phyloP scores from a whole-genome alignment of 345 rosid genomes.

The Turnera subulata region DNA sequence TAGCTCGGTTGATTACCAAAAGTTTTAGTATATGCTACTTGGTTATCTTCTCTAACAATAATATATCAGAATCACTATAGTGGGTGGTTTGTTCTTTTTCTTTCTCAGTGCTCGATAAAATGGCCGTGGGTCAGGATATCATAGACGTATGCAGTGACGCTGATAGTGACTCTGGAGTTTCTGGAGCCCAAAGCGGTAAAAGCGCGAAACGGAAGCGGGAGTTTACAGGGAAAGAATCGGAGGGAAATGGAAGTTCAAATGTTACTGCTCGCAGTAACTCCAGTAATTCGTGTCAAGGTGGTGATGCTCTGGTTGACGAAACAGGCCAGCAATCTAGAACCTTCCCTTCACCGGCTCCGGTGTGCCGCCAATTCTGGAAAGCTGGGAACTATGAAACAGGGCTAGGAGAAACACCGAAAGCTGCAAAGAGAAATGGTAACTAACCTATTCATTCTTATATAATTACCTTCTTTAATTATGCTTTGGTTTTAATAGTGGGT shows the following conservation, averaged over 20 bases:
- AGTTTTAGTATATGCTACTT: too few relatives aligned
- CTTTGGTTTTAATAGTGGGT: not conserved
- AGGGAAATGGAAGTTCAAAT: not conserved
- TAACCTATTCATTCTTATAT: not conserved
- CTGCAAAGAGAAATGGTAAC: conserved; percentile 5
- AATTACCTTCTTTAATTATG: not conserved
- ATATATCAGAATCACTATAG: too few relatives aligned
- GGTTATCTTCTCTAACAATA: too few relatives aligned
- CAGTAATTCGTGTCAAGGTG: not conserved
- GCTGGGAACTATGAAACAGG: conserved; percentile 11
- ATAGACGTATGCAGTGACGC: not conserved
- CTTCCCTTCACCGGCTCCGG: not conserved
- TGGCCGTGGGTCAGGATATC: too few relatives aligned
- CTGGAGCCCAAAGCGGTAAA: too few relatives aligned
- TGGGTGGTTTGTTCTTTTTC: too few relatives aligned
- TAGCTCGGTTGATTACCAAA: too few relatives aligned
- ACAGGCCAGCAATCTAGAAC: conserved; percentile 1
- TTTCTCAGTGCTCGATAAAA: too few relatives aligned
- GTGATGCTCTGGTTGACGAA: not conserved
- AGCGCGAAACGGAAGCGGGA: too few relatives aligned
- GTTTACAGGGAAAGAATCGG: not conserved
- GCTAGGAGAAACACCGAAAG: not conserved
- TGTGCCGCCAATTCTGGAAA: conserved; percentile 16
- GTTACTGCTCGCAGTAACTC: too few relatives aligned
- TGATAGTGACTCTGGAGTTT: too few relatives aligned